Evolutionary conservation across 163 green algal species (phyloP).

Genomic region (Coccomyxa subellipsoidea): DNA sequence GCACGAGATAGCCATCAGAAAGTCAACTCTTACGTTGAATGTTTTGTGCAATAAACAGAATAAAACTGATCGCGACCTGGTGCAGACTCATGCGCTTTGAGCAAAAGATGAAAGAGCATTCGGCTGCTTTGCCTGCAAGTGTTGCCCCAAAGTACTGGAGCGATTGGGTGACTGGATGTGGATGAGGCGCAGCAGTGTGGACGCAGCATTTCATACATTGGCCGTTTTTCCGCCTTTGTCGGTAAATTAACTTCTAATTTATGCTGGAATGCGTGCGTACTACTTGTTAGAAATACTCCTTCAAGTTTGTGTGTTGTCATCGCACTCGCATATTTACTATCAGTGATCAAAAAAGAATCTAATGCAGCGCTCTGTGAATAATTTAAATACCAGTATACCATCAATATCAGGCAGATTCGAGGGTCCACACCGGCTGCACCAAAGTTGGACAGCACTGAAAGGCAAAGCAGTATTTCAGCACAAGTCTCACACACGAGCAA

Average conservation of each 20-base stretch:
- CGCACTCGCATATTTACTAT: too few species aligned
- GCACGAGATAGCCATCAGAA: neutral
- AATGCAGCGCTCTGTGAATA: neutral
- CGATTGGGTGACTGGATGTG: constrained; percentile 7
- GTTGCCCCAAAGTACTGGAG: neutral
- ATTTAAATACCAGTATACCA: neutral
- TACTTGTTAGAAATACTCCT: too few species aligned
- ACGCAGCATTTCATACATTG: too few species aligned
- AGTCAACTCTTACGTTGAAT: neutral
- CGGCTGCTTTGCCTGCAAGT: neutral
- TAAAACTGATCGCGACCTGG: too few species aligned
- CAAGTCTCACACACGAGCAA: neutral
- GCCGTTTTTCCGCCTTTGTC: too few species aligned
- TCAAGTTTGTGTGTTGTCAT: too few species aligned
- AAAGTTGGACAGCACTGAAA: neutral
- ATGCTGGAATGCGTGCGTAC: too few species aligned
- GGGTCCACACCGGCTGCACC: neutral
- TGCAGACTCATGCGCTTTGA: neutral
- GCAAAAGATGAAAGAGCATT: neutral
- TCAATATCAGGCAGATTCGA: neutral
- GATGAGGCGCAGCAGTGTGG: neutral
- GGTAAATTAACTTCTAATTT: too few species aligned
- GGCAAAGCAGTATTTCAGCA: neutral
- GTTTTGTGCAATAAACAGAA: neutral
- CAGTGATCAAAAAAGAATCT: neutral